These are phyloP conservation scores for Aureobasidium melanogenum DNA, from an alignment of 2,329 filamentous ascomycete species.

Conservation along the genomic window DNA sequence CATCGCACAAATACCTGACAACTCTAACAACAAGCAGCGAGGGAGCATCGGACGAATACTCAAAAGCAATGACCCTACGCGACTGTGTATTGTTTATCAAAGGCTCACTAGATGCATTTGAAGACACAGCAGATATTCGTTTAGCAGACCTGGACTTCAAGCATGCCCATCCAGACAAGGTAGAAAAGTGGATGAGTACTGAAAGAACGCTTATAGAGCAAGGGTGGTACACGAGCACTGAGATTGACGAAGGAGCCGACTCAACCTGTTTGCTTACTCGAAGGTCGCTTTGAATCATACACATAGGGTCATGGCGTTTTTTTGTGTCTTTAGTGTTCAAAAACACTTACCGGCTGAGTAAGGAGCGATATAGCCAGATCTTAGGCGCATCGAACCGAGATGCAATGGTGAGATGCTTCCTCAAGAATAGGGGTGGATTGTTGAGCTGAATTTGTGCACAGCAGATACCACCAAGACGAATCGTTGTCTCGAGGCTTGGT, in stretches of 20 bases:
- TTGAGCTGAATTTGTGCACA: no score
- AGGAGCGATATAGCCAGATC: no score
- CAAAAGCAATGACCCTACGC: constrained; percentile 38
- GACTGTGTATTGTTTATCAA: constrained; percentile 39
- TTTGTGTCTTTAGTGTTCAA: no score
- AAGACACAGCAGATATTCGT: constrained; percentile 28
- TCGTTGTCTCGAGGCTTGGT: no score
- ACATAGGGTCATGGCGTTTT: not conserved
- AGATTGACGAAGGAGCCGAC: constrained; percentile 3
- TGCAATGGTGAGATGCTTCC: no score
- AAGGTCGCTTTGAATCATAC: not conserved
- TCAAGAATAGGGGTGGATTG: no score
- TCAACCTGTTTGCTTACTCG: not conserved
- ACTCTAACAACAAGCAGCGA: constrained; percentile 11
- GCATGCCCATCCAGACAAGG: constrained; percentile 27
- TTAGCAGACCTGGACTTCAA: constrained; percentile 41
- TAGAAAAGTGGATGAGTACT: constrained; percentile 32
- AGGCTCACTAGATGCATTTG: constrained; percentile 17
- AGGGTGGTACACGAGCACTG: constrained; percentile 32
- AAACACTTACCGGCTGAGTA: no score
- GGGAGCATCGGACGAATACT: constrained; percentile 21
- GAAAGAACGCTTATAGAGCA: constrained; percentile 30
- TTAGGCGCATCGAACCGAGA: no score
- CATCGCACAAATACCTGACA: not conserved
- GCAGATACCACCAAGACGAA: no score